Evolutionary conservation across 2,329 filamentous ascomycete genomes (phyloP), one percentile per base, ranked within the genome.

Genomic region (Phialemoniopsis sp.): DNA sequence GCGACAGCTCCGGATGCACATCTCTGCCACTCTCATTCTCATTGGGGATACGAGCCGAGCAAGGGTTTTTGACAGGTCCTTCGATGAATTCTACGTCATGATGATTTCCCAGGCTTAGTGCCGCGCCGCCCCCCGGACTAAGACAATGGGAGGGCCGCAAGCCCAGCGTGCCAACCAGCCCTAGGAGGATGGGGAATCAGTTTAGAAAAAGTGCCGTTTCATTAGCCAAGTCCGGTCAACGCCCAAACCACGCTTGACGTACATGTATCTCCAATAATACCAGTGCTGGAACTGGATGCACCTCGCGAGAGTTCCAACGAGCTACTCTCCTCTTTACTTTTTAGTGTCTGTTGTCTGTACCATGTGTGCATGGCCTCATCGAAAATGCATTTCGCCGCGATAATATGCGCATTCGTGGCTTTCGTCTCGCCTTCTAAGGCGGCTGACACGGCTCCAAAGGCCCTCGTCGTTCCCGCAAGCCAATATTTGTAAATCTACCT

Each of bases 401-500:
- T 42, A 18, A 16, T 46, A 7, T 40, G 42, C 32, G 33, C 35
- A 28, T 39, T 48, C 12, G 19, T 43, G 8, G 29, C 43, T 14
- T 29, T 43, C 16, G 14, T 44, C 33, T 16, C 40, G 16, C 29
- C 9, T 3, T 42, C 37, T 10, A 15, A 32, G 13, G 30, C 46
- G 8, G 38, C 44, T n/a, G 42, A 48, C 15, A 21, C 34, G 36
- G 34, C 33, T 16, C 40, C 48, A 33, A 18, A 29, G 30, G 41
- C 52, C 18, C 37, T 64, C 16, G 51, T 56, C 8, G 57, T 66
- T 8, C 42, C 56, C 12, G 52, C 61, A 7, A 64, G 61, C 43
- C 45, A 63, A 50, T 58, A 62, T 36, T 65, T 64, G 60, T 62
- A 54, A 52, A 35, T 52, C 8, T 33, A 33, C 18, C 30, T 42